Percentiles rank a stretch among this genome's conserved stretches.
Evolutionary conservation across 129 eudicot species (phyloP).

Genomic region (Cynara cardunculus): DNA sequence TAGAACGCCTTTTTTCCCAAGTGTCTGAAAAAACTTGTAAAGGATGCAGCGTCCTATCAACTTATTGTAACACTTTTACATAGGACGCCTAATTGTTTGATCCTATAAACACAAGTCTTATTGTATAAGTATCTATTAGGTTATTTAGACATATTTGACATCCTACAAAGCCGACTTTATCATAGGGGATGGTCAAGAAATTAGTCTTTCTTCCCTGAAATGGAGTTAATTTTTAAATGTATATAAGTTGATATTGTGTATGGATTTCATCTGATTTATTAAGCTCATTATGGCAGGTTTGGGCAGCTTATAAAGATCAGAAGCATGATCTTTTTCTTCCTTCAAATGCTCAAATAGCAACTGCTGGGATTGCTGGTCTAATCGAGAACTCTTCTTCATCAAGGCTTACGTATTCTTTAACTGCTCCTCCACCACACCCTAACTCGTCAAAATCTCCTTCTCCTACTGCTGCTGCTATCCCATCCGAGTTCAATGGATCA

Average conservation of each 20-base stretch:
- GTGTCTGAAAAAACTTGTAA: no score
- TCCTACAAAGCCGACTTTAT: no score
- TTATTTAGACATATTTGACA: no score
- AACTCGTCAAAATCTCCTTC: slow-evolving; percentile 38
- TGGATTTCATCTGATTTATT: background rate
- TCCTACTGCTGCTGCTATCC: slow-evolving; percentile 2
- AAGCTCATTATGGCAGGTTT: slow-evolving; percentile 51
- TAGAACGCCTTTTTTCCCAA: no score
- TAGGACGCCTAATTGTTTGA: no score
- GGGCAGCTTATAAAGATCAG: slow-evolving; percentile 98
- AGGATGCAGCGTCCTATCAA: no score
- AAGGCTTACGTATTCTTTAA: slow-evolving; percentile 66
- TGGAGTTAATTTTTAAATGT: background rate
- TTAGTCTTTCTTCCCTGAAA: background rate
- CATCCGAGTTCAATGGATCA: slow-evolving; percentile 44
- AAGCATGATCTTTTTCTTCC: slow-evolving; percentile 97
- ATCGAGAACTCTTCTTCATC: slow-evolving; percentile 81
- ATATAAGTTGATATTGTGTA: background rate
- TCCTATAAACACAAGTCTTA: no score
- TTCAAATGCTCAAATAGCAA: slow-evolving; percentile 88
- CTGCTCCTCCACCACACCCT: slow-evolving; percentile 76
- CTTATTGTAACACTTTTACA: no score
- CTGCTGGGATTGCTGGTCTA: slow-evolving; percentile 95
- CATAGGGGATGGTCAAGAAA: no score
- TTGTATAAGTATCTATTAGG: no score